Evolutionary conservation across 148 eudicot species (phyloP).

Genomic region (Simmondsia chinensis): DNA sequence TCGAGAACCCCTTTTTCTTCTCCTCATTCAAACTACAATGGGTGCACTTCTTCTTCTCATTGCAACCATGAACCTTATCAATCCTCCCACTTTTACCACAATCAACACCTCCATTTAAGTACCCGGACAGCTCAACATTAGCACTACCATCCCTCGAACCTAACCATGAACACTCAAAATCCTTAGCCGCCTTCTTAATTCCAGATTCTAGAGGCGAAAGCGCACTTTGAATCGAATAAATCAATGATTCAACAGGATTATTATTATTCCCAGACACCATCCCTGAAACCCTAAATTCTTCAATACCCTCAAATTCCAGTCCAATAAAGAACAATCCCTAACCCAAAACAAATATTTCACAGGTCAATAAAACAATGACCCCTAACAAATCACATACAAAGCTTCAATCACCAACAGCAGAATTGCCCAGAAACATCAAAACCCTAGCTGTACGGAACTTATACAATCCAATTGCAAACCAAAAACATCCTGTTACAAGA

Average conservation of each 20-base stretch:
- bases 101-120: conserved; percentile 9
- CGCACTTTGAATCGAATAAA: conserved; percentile 57
- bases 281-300: conserved; percentile 19
- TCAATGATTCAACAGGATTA: conserved; percentile 67
- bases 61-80: conserved; percentile 13
- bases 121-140: conserved; percentile 19
- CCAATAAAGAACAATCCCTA: conserved; percentile 5
- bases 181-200: conserved; percentile 62
- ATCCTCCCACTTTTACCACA: conserved; percentile 10
- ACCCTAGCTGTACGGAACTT: no score
- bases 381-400: not conserved
- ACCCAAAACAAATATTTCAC: conserved; percentile 8
- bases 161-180: conserved; percentile 70
- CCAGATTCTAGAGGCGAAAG: conserved; percentile 69
- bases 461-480: no score
- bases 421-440: no score
- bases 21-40: conserved; percentile 32
- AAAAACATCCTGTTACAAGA: no score
- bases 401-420: conserved; percentile 13
- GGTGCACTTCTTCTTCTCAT: conserved; percentile 23
- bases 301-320: conserved; percentile 1
- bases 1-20: conserved; percentile 41
- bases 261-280: conserved; percentile 70
- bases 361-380: conserved; percentile 9
- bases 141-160: conserved; percentile 22